Conservation (phyloP, 352 stramenopile species). For the Pythium rhizo-oryzae region DNA sequence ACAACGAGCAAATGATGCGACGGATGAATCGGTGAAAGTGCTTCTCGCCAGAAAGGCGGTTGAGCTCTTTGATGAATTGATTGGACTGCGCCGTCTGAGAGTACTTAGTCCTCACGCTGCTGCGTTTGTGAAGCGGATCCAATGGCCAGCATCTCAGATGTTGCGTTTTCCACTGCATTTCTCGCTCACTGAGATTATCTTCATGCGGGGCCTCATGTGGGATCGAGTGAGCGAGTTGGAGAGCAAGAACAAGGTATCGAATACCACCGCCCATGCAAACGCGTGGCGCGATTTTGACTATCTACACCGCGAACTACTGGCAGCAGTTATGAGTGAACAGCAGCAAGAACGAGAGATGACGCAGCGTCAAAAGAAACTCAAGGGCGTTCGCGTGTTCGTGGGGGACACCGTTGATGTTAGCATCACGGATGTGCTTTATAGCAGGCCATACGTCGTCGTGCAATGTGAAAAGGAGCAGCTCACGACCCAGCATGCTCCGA, state of each 20-base stretch:
- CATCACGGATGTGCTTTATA: slow-evolving; percentile 47
- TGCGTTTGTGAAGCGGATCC: slow-evolving; percentile 5
- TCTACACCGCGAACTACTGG: slow-evolving; percentile 49
- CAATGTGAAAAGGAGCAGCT: slow-evolving; percentile 41
- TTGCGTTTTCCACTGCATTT: slow-evolving; percentile 16
- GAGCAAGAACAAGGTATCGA: slow-evolving; percentile 1
- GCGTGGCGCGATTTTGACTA: slow-evolving; percentile 48
- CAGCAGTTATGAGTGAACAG: slow-evolving; percentile 27
- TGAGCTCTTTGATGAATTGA: slow-evolving; percentile 25
- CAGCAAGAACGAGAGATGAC: neutral
- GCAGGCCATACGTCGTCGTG: slow-evolving; percentile 49
- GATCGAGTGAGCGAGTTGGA: slow-evolving; percentile 6
- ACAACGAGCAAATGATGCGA: slow-evolving; percentile 24
- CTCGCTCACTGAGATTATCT: slow-evolving; percentile 20
- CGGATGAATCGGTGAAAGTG: neutral
- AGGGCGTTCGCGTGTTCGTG: slow-evolving; percentile 46
- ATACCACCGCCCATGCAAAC: slow-evolving; percentile 30
- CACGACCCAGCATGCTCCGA: slow-evolving; percentile 37
- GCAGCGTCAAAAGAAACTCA: slow-evolving; percentile 25
- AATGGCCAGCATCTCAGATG: slow-evolving; percentile 12
- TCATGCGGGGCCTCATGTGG: slow-evolving; percentile 26
- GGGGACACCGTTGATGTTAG: slow-evolving; percentile 44
- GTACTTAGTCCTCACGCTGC: neutral
- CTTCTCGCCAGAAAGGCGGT: slow-evolving; percentile 11
- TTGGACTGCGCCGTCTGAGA: slow-evolving; percentile 15